Evolutionary conservation across 805 yeast genomes (phyloP).

Genomic region (Pichia pseudocactophila): DNA sequence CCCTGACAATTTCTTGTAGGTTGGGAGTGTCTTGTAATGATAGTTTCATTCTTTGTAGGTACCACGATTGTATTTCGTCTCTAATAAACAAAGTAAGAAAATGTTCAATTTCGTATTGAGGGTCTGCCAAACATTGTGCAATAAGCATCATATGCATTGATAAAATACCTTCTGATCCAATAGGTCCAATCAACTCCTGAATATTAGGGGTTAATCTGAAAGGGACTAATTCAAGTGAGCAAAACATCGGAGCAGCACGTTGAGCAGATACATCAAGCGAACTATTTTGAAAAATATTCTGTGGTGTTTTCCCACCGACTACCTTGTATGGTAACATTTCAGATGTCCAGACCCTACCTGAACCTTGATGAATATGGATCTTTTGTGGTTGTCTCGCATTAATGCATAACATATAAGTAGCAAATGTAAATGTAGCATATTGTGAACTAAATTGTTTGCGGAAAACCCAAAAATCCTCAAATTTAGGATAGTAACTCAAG

Average conservation of each 20-base stretch:
- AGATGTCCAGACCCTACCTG: constrained; percentile 88
- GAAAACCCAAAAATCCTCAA: constrained; percentile 95
- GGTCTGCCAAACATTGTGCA: constrained; percentile 82
- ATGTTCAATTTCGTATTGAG: constrained; percentile 86
- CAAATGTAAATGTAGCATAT: constrained; percentile 85
- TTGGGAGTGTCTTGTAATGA: constrained; percentile 70
- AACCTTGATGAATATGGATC: constrained; percentile 68
- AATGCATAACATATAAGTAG: constrained; percentile 91
- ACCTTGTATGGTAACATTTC: constrained; percentile 92
- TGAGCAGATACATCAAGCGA: constrained; percentile 40
- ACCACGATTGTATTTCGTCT: constrained; percentile 94
- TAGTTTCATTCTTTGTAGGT: constrained; percentile 76
- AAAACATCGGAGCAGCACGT: constrained; percentile 72
- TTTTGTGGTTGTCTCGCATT: constrained; percentile 91
- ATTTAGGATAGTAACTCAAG: constrained; percentile 56
- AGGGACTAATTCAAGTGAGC: constrained; percentile 88
- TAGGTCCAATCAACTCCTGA: constrained; percentile 87
- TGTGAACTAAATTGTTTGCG: constrained; percentile 91
- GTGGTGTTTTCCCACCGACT: constrained; percentile 40
- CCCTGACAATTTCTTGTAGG: constrained; percentile 74
- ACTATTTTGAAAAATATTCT: constrained; percentile 34
- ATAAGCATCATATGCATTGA: constrained; percentile 77
- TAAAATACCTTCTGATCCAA: constrained; percentile 86
- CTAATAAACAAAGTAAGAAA: constrained; percentile 89
- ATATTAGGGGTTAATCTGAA: constrained; percentile 94